Conservation (phyloP, 2,329 filamentous ascomycete genomes). For the Epichloe glyceriae region DNA sequence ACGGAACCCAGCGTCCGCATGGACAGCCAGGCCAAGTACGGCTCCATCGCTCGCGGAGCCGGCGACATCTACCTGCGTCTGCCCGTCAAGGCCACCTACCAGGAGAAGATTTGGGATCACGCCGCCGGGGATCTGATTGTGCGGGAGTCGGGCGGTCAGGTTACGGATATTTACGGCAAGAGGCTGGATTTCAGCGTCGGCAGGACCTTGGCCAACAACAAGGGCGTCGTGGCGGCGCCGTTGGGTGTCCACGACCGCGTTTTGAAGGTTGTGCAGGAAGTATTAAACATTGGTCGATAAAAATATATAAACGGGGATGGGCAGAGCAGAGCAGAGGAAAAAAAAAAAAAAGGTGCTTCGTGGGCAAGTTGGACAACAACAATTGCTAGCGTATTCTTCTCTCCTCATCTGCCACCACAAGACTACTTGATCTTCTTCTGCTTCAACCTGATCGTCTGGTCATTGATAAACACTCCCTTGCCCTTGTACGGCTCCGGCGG, state of each 20-base stretch:
- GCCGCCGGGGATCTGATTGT: conserved; percentile 92
- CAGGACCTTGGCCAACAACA: conserved; percentile 77
- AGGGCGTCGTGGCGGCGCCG: conserved; percentile 84
- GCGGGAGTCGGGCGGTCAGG: conserved; percentile 79
- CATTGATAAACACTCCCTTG: conserved; percentile 97
- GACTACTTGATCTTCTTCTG: conserved; percentile 87
- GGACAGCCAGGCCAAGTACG: conserved; percentile 98
- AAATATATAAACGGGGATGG: neutral
- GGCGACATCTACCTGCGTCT: conserved; percentile 90
- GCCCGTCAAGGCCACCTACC: conserved; percentile 73
- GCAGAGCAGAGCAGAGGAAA: neutral
- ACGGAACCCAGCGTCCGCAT: conserved; percentile 82
- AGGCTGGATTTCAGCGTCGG: conserved; percentile 77
- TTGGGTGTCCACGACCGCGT: conserved; percentile 63
- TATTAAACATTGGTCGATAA: conserved; percentile 36
- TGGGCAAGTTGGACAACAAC: too few species aligned
- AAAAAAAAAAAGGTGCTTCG: too few species aligned
- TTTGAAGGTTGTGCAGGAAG: conserved; percentile 68
- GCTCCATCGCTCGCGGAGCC: conserved; percentile 81
- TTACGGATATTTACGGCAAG: conserved; percentile 80
- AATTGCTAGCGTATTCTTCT: too few species aligned
- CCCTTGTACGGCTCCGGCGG: conserved; percentile 96
- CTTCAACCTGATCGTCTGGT: conserved; percentile 96
- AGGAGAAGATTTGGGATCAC: conserved; percentile 99
- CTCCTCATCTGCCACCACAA: too few species aligned